Conservation (phyloP, 192 early-diverging fungal genomes). For the Coemansia sp. region DNA sequence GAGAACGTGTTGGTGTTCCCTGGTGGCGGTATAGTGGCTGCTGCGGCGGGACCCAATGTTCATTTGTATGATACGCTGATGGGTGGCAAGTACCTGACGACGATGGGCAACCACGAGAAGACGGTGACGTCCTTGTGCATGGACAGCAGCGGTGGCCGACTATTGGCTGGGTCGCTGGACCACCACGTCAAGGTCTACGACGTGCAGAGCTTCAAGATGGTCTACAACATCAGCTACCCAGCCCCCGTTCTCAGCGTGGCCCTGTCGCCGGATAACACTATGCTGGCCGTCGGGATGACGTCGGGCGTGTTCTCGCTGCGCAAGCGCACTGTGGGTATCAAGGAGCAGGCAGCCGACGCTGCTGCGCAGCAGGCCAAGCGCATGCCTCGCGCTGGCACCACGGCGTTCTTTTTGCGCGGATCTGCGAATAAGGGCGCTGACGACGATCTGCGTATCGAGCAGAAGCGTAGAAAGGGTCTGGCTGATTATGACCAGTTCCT, state of each 20-base stretch:
- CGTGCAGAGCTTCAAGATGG: slow-evolving; percentile 82
- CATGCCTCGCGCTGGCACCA: slow-evolving; percentile 62
- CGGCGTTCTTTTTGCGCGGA: slow-evolving; percentile 75
- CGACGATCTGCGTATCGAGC: slow-evolving; percentile 80
- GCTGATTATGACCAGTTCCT: slow-evolving; percentile 81
- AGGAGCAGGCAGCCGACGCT: slow-evolving; percentile 60
- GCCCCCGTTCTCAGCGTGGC: slow-evolving; percentile 88
- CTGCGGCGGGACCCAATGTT: slow-evolving; percentile 68
- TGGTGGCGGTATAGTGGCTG: slow-evolving; percentile 74
- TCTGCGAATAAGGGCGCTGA: slow-evolving; percentile 54
- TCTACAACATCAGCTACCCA: slow-evolving; percentile 85
- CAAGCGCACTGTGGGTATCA: slow-evolving; percentile 75
- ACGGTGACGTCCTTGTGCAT: slow-evolving; percentile 89
- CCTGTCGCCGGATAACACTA: slow-evolving; percentile 88
- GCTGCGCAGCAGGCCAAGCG: slow-evolving; percentile 15
- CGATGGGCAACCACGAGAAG: slow-evolving; percentile 93
- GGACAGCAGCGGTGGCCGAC: slow-evolving; percentile 70
- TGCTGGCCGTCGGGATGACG: slow-evolving; percentile 91
- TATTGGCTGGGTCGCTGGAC: slow-evolving; percentile 91
- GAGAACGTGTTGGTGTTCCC: slow-evolving; percentile 85
- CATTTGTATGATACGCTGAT: slow-evolving; percentile 88
- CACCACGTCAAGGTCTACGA: slow-evolving; percentile 96
- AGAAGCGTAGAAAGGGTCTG: slow-evolving; percentile 62
- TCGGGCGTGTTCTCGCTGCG: slow-evolving; percentile 86
- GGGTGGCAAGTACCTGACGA: slow-evolving; percentile 75